phyloP scores from a whole-genome alignment of 805 yeast species.

The Sungouiella thailandica region DNA sequence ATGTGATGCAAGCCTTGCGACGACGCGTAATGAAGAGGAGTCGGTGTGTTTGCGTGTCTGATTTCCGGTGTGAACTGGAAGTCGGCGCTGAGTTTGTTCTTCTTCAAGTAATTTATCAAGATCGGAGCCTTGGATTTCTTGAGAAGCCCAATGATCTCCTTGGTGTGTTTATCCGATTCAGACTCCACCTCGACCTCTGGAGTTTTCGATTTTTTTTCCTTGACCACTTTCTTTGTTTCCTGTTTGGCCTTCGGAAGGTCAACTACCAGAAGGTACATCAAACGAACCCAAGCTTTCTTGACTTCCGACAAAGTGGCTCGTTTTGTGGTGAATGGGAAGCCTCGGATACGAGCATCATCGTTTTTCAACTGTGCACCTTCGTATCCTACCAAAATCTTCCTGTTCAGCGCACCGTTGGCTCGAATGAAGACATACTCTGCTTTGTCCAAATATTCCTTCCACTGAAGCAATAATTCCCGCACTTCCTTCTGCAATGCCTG shows the following conservation, averaged over 20 bases:
- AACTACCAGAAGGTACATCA: constrained; percentile 53
- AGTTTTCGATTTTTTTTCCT: constrained; percentile 13
- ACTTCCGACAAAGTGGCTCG: constrained; percentile 81
- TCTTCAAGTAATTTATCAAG: constrained; percentile 54
- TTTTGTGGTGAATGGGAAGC: constrained; percentile 84
- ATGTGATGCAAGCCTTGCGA: constrained; percentile 62
- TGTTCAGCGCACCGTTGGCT: constrained; percentile 71
- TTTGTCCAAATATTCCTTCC: constrained; percentile 56
- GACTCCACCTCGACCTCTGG: constrained; percentile 9
- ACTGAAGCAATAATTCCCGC: constrained; percentile 56
- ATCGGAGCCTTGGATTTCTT: constrained; percentile 77
- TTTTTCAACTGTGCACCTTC: constrained; percentile 49
- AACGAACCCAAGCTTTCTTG: constrained; percentile 76
- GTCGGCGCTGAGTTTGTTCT: constrained; percentile 50
- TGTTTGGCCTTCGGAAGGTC: constrained; percentile 50
- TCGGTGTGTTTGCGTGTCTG: constrained; percentile 56
- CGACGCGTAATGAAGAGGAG: constrained; percentile 75
- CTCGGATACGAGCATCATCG: constrained; percentile 58
- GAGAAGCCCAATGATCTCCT: constrained; percentile 53
- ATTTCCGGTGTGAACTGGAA: constrained; percentile 51
- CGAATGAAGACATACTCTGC: constrained; percentile 74
- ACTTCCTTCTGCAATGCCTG: constrained; percentile 76
- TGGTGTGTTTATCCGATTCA: constrained; percentile 44
- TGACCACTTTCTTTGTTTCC: constrained; percentile 17
- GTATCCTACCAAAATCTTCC: constrained; percentile 61